A percentile compares a stretch with the other conserved stretches of the same genome.
These are phyloP conservation scores for Phytophthora melonis DNA, from an alignment of 352 stramenopile genomes.

Conservation along the genomic window DNA sequence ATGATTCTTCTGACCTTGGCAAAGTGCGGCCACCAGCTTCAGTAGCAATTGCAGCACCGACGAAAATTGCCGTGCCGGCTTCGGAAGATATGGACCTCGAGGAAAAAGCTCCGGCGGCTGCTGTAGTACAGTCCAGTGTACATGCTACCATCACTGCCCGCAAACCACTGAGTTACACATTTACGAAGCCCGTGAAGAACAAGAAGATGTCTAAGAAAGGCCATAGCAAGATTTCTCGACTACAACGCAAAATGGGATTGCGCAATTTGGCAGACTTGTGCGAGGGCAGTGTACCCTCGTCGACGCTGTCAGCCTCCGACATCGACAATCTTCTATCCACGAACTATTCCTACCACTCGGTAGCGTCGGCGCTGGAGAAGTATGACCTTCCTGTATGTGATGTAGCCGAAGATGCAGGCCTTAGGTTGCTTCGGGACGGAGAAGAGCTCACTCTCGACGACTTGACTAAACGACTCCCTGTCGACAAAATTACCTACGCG, in stretches of 20 bases:
- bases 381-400: neutral
- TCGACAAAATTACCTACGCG: neutral
- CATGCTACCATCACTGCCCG: neutral
- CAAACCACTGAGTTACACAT: neutral
- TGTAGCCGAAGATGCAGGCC: neutral
- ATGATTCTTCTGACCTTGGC: neutral
- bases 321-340: neutral
- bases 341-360: neutral
- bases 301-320: too few species aligned
- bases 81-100: neutral
- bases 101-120: neutral
- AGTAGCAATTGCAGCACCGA: neutral
- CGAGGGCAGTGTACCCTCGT: neutral
- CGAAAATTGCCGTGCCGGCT: neutral
- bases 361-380: neutral
- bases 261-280: neutral
- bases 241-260: neutral
- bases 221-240: neutral
- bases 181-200: neutral
- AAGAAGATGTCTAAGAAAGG: neutral
- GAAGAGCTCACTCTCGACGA: neutral
- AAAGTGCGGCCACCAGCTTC: too few species aligned
- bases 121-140: neutral
- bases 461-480: neutral
- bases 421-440: neutral